Evolutionary conservation across 371 early-diverging fungal genomes (phyloP), one percentile per base, ranked within the genome.

Genomic region (Haplosporangium sp.): DNA sequence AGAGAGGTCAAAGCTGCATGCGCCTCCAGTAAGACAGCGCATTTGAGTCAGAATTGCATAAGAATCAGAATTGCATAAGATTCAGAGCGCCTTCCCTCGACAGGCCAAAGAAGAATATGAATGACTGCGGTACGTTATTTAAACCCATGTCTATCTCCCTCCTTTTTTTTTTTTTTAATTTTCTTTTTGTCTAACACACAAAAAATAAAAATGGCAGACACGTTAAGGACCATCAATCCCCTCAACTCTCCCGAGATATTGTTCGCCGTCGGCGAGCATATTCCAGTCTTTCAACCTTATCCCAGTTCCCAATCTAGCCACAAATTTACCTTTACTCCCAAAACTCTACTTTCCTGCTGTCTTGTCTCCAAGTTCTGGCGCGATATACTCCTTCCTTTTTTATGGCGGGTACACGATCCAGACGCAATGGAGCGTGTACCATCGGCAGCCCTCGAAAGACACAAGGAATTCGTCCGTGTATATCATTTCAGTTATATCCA

Each of bases 331-430:
- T 63, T 48, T 39, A 45, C 35, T 20, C 63, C 57, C n/a, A 35
- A 42, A 20, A 27, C 58, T 10, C 11, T 57, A 11, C 56, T 57
- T 13, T 17, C 17, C 11, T 57, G 57, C 27, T 47, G 59, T 27
- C 58, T 20, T 37, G 67, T 66, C 59, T 66, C 67, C 10, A 66
- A 58, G n/a, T 48, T 59, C 48, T 66, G 67, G 67, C 59, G 59
- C 37, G n/a, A 58, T 13, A 38, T 59, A 17, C 35, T 66, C 6
- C 27, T 58, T 44, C 67, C 67, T 0, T 45, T 66, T 7, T 1
- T 57, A 8, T 66, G 67, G 67, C 59, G 38, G n/a, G 67, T 38
- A 15, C 19, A 58, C 48, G 59, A 66, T 8, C 2, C 67, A 3
- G 3, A 13, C 3, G 3, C 9, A 10, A 59, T 48, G 48, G 34